phyloP scores from a whole-genome alignment of 2,329 filamentous ascomycete genomes.

The Rhinocladiella mackenziei region DNA sequence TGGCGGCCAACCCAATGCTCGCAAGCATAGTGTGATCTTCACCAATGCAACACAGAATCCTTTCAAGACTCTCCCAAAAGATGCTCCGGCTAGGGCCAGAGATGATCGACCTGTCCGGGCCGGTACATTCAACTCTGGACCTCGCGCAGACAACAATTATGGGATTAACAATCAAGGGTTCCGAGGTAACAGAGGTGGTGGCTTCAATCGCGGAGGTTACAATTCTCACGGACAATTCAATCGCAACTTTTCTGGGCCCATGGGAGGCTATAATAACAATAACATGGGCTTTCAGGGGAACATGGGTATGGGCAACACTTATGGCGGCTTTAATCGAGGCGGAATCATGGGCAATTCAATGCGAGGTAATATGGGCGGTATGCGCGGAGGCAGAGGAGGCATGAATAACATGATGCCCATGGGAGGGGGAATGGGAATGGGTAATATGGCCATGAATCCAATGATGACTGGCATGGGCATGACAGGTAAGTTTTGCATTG shows the following conservation, averaged over 20 bases:
- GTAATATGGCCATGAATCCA: constrained; percentile 59
- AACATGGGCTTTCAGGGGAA: constrained; percentile 45
- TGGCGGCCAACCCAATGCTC: constrained; percentile 53
- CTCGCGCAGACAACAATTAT: constrained; percentile 40
- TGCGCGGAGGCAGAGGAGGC: constrained; percentile 56
- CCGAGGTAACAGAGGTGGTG: constrained; percentile 49
- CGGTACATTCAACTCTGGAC: constrained; percentile 39
- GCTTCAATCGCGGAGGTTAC: constrained; percentile 47
- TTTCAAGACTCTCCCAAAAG: constrained; percentile 86
- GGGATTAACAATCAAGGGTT: constrained; percentile 52
- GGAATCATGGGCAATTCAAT: constrained; percentile 52
- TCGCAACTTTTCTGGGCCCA: constrained; percentile 46
- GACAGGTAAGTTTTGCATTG: constrained; percentile 41
- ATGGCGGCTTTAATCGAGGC: constrained; percentile 49
- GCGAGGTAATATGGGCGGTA: constrained; percentile 50
- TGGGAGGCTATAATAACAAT: constrained; percentile 48
- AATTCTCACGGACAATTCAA: constrained; percentile 40
- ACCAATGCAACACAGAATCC: constrained; percentile 75
- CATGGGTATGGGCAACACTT: constrained; percentile 51
- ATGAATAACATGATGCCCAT: constrained; percentile 57
- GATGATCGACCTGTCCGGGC: constrained; percentile 52
- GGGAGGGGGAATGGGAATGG: constrained; percentile 49
- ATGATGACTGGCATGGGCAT: constrained; percentile 52
- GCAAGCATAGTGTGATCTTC: constrained; percentile 68
- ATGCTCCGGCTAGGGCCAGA: constrained; percentile 68